phyloP scores from a whole-genome alignment of 768 basidiomycete species.

The Hericium alpestre region DNA sequence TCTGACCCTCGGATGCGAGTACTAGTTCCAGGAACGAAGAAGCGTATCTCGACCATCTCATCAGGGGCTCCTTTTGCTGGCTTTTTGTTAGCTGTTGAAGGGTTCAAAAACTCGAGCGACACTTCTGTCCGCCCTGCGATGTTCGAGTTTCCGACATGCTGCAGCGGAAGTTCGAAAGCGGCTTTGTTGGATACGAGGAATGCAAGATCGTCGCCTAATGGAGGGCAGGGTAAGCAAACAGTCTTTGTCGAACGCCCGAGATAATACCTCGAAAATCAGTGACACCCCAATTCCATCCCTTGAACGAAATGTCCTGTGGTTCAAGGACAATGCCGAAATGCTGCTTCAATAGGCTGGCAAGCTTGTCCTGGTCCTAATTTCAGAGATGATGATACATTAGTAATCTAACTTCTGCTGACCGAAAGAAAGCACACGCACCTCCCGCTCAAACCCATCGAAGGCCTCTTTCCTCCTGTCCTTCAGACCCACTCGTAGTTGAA shows the following conservation, averaged over 20 bases:
- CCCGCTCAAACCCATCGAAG: constrained; percentile 91
- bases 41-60: constrained; percentile 91
- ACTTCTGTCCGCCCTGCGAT: constrained; percentile 96
- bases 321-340: constrained; percentile 83
- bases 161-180: constrained; percentile 82
- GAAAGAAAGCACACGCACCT: constrained; percentile 39
- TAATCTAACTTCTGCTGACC: background rate
- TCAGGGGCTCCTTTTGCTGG: constrained; percentile 40
- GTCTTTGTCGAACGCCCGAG: background rate
- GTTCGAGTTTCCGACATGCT: constrained; percentile 88
- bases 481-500: constrained; percentile 78
- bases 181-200: constrained; percentile 84
- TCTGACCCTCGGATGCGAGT: constrained; percentile 53
- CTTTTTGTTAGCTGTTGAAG: constrained; percentile 37
- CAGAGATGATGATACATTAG: background rate
- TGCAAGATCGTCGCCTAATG: constrained; percentile 76
- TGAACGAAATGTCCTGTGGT: constrained; percentile 74
- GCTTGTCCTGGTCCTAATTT: constrained; percentile 75
- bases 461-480: constrained; percentile 67
- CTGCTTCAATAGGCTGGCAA: constrained; percentile 73
- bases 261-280: constrained; percentile 82
- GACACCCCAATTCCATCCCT: constrained; percentile 98
- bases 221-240: constrained; percentile 1
- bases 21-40: constrained; percentile 82
- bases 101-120: constrained; percentile 82